phyloP scores from a whole-genome alignment of 192 early-diverging fungal genomes.

The Coemansia asiatica region DNA sequence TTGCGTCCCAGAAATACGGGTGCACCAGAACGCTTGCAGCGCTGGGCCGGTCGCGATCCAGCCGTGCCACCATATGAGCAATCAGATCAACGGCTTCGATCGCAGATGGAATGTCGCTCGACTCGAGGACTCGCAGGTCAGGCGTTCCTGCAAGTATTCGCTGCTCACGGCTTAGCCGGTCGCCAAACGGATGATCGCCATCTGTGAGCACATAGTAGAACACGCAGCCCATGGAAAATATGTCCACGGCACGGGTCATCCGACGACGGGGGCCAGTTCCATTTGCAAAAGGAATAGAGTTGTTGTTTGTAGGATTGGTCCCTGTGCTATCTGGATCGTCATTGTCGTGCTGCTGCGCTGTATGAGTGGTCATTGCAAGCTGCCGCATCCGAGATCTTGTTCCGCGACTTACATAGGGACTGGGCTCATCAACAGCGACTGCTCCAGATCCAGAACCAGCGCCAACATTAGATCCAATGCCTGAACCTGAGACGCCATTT shows the following conservation, averaged over 20 bases:
- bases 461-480: not conserved
- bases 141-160: conserved; percentile 82
- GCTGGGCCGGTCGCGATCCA: conserved; percentile 78
- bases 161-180: conserved; percentile 82
- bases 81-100: conserved; percentile 90
- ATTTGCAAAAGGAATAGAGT: conserved; percentile 10
- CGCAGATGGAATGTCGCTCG: conserved; percentile 62
- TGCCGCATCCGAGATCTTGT: conserved; percentile 38
- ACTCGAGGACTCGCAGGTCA: conserved; percentile 71
- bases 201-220: conserved; percentile 89
- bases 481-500: not conserved
- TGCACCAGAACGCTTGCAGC: conserved; percentile 77
- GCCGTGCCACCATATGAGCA: conserved; percentile 78
- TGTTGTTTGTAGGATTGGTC: conserved; percentile 14
- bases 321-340: conserved; percentile 38
- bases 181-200: conserved; percentile 96
- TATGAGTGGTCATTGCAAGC: conserved; percentile 26
- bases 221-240: conserved; percentile 94
- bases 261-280: conserved; percentile 28
- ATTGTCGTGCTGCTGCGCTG: conserved; percentile 11
- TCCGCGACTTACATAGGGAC: conserved; percentile 50
- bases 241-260: conserved; percentile 88
- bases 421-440: conserved; percentile 28
- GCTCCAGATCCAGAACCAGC: not conserved
- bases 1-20: conserved; percentile 93